Base-by-base conservation (phyloP, 2,329 filamentous ascomycete species). In the Phialophora tarda region DNA sequence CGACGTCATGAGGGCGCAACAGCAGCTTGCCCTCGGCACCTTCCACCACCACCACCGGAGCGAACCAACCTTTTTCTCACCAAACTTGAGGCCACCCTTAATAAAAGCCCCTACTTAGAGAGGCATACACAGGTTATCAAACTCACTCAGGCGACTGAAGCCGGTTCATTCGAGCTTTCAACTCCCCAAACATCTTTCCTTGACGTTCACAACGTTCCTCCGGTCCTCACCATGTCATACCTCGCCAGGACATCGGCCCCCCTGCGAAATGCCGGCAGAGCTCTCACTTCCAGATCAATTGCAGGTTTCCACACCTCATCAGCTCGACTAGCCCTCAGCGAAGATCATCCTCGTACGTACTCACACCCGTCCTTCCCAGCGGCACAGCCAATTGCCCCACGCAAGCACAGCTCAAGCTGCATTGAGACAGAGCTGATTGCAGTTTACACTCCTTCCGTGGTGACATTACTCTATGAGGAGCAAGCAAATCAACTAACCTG, bases 291-390 rank as follows among this genome's bases (percentile, higher is more conserved):
- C 23, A 59, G 58, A 41, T 61, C 69, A 30, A 63, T 62, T 28
- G 65, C 69, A 24, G 44, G 66, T 11, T 65, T 72, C 21, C 69
- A 72, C 32, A 65, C 65, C 14, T 67, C 69, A 32, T 63, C 69
- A 32, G 59, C 55, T 32, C 65, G 69, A 23, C 59, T 47, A 26
- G 67, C 65, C 1, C 34, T 72, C 59, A 68, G 66, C 60, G 70
- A 72, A 57, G 69, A 66, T 30, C 59, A 69, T 44, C 21, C 59
- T 53, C 57, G 62, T 69, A 47, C n/a, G 64, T 66, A 48, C 21
- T 6, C 24, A 1, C 12, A 30, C 28, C 14, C 44, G 23, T 38
- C 12, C 12, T 14, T 44, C 1, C 38, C 6, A 44, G 7, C 38
- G 38, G 17, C 38, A 44, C 38, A 44, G 2, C 6, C 17, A 44